Evolutionary conservation across 2,329 filamentous ascomycete species (phyloP).

Genomic region (Diaporthe citrichinensis): DNA sequence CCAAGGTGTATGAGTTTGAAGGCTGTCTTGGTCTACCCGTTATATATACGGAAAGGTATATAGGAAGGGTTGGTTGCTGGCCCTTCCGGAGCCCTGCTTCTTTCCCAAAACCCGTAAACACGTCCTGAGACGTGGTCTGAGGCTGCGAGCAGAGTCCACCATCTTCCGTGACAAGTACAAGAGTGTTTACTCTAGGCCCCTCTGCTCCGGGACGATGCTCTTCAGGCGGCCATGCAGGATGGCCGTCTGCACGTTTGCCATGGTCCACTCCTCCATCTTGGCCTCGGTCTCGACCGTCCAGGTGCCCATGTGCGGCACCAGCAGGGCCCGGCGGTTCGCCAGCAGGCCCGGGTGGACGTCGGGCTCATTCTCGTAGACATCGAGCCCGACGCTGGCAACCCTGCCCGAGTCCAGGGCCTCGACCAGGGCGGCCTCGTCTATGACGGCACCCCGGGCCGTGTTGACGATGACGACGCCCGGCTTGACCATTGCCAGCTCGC

Average conservation of each 20-base stretch:
- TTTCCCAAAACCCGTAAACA: not conserved
- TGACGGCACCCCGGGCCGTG: slow-evolving; percentile 85
- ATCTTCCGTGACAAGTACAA: not conserved
- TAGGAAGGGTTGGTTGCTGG: too few relatives aligned
- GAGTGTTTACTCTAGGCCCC: slow-evolving; percentile 35
- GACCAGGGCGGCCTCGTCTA: slow-evolving; percentile 86
- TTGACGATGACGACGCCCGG: slow-evolving; percentile 83
- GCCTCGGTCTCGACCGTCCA: slow-evolving; percentile 77
- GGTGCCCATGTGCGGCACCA: slow-evolving; percentile 88
- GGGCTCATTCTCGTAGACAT: slow-evolving; percentile 89
- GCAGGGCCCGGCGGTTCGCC: slow-evolving; percentile 77
- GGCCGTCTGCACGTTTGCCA: slow-evolving; percentile 77
- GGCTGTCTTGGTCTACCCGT: too few relatives aligned
- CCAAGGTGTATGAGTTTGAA: not conserved
- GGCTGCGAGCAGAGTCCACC: not conserved
- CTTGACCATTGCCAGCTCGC: slow-evolving; percentile 84
- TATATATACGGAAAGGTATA: too few relatives aligned
- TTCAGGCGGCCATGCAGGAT: slow-evolving; percentile 73
- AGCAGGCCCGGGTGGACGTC: slow-evolving; percentile 80
- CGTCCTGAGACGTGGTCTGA: not conserved
- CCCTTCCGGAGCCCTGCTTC: too few relatives aligned
- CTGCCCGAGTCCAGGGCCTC: slow-evolving; percentile 78
- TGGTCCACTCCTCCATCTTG: slow-evolving; percentile 82
- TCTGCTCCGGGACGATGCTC: slow-evolving; percentile 82
- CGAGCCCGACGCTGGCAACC: slow-evolving; percentile 80